These are phyloP conservation scores for Cladophialophora yegresii DNA, from an alignment of 2,329 filamentous ascomycete species.

Conservation along the genomic window DNA sequence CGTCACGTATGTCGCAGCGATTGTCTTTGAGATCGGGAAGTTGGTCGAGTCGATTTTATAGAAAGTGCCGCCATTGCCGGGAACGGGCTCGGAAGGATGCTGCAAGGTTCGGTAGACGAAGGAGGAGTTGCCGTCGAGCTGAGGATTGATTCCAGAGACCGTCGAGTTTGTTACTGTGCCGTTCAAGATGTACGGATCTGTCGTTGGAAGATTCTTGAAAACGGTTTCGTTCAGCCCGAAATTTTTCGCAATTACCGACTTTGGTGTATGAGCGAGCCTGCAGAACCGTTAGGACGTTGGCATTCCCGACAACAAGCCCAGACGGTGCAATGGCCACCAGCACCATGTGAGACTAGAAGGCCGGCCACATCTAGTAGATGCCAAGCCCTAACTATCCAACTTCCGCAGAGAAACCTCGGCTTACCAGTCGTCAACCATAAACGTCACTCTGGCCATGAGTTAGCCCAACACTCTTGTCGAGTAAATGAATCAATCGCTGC, in stretches of 20 bases:
- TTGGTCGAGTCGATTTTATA: slow-evolving; percentile 67
- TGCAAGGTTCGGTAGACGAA: slow-evolving; percentile 64
- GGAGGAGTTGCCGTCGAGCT: slow-evolving; percentile 59
- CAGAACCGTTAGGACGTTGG: too few relatives aligned
- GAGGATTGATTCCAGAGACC: slow-evolving; percentile 52
- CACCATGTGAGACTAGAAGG: too few relatives aligned
- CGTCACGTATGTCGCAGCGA: slow-evolving; percentile 65
- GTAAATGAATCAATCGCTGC: slow-evolving; percentile 32
- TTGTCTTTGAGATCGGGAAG: slow-evolving; percentile 66
- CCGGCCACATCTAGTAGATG: too few relatives aligned
- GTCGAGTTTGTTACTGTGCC: slow-evolving; percentile 51
- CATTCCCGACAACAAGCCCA: too few relatives aligned
- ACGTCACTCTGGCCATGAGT: slow-evolving; percentile 58
- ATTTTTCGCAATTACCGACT: slow-evolving; percentile 66
- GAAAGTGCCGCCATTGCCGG: slow-evolving; percentile 63
- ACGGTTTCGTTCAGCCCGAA: slow-evolving; percentile 63
- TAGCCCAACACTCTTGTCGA: not conserved
- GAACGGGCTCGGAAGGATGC: slow-evolving; percentile 59
- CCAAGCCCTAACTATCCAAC: too few relatives aligned
- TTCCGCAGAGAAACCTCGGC: too few relatives aligned
- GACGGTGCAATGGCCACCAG: too few relatives aligned
- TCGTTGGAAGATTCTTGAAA: slow-evolving; percentile 60
- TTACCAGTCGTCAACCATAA: slow-evolving; percentile 67
- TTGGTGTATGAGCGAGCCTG: slow-evolving; percentile 64
- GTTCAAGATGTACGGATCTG: slow-evolving; percentile 66